Evolutionary conservation across 2,329 filamentous ascomycete genomes (phyloP), one percentile per base, ranked within the genome.

Genomic region (Clarireedia sp.): DNA sequence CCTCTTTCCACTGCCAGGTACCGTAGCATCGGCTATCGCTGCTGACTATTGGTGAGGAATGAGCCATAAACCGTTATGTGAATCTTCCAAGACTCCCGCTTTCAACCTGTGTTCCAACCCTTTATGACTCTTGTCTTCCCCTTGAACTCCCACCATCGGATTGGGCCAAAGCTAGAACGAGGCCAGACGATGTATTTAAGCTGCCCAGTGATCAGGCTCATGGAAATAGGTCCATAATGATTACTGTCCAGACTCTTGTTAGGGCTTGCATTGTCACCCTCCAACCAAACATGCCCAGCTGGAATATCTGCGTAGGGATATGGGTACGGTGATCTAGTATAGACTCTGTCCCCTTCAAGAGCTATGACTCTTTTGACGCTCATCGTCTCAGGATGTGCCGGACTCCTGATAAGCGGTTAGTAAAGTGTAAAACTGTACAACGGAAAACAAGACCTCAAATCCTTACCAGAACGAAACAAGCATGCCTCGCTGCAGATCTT

Each of bases 281-380:
- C 92, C 1, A 99, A 83, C 94, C 94, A 99, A 26, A 97, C 78
- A 73, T 97, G 91, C 17, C 90, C 90, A 59, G 78, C 78, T 5
- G 91, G 92, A 21, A 99, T 81, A 59, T 79, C 78, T 46, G 87
- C 74, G 16, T 76, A 69, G 8, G 81, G 77, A 67, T 83, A 86
- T 5, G 52, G 52, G 2, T 47, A 17, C 17, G 83, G 83, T 52
- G 75, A 70, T 56, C 80, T 77, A 41, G 87, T 87, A 54, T 74
- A 77, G 29, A 97, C 82, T 1, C 81, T 75, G 67, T 97, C 92
- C 9, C 91, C 90, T 51, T 86, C 85, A 3, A 96, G 66, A 0
- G 81, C 94, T 24, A 96, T 77, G 10, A 99, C 79, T 41, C 94
- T 79, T 74, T 99, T 99, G 36, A 96, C 81, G 0, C 82, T 82